A percentile compares a stretch with the other conserved stretches of the same genome.
phyloP scores from a whole-genome alignment of 2,329 filamentous ascomycete species.

The Orbilia oligospora region DNA sequence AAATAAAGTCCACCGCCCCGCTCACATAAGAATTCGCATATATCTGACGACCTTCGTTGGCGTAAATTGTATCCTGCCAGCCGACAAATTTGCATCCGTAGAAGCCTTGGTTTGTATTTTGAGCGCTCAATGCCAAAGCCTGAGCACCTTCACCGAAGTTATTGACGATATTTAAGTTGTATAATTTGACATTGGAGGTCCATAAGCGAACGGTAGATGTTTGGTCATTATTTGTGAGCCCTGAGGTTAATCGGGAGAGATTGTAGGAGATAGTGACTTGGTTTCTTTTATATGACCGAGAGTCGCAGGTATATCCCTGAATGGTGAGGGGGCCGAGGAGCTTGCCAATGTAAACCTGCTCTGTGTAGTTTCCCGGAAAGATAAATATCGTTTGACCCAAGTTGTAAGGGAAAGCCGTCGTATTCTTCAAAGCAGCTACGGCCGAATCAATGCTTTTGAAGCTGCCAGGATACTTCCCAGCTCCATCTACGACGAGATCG shows the following conservation, averaged over 20 bases:
- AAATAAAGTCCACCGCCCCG: conserved; percentile 75
- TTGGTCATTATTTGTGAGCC: conserved; percentile 70
- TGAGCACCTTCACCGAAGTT: conserved; percentile 69
- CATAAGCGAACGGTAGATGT: conserved; percentile 70
- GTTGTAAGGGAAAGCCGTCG: conserved; percentile 26
- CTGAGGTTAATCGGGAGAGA: conserved; percentile 69
- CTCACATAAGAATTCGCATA: conserved; percentile 73
- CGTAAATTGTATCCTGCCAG: conserved; percentile 73
- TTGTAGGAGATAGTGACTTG: conserved; percentile 72
- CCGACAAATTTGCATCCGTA: conserved; percentile 73
- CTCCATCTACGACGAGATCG: conserved; percentile 46
- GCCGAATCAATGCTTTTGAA: conserved; percentile 33
- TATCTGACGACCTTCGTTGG: conserved; percentile 71
- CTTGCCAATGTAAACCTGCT: conserved; percentile 73
- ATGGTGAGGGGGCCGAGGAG: conserved; percentile 71
- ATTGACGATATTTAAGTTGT: conserved; percentile 75
- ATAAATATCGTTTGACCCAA: conserved; percentile 72
- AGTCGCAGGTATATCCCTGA: conserved; percentile 74
- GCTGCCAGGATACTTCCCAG: conserved; percentile 43
- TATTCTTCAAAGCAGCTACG: conserved; percentile 47
- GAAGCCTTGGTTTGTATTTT: conserved; percentile 72
- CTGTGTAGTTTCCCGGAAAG: conserved; percentile 73
- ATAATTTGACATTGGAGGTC: conserved; percentile 72
- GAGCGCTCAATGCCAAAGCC: conserved; percentile 72
- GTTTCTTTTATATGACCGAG: conserved; percentile 72